Evolutionary conservation across 2,329 filamentous ascomycete genomes (phyloP).

Genomic region (Clonostachys byssicola): DNA sequence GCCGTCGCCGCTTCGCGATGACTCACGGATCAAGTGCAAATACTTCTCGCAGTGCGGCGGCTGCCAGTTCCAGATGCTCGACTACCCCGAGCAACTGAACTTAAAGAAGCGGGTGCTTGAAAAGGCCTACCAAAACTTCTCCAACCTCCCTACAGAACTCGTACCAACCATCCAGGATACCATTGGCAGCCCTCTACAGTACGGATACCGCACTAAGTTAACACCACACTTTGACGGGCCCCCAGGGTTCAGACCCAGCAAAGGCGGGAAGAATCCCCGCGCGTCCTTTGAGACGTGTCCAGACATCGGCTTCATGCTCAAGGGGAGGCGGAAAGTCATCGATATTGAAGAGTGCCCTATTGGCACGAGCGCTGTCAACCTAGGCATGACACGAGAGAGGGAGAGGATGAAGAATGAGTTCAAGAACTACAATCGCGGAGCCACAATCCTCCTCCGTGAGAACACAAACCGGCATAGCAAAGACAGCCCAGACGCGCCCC

Average conservation of each 20-base stretch:
- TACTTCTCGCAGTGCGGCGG: constrained; percentile 89
- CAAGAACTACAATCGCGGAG: constrained; percentile 70
- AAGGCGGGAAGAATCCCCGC: constrained; percentile 37
- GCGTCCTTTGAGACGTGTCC: constrained; percentile 59
- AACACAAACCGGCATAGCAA: constrained; percentile 67
- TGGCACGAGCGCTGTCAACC: constrained; percentile 78
- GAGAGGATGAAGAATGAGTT: constrained; percentile 68
- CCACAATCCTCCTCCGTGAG: constrained; percentile 86
- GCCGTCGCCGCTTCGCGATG: constrained; percentile 73
- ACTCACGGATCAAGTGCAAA: constrained; percentile 70
- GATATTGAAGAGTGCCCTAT: constrained; percentile 99
- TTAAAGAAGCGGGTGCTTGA: constrained; percentile 86
- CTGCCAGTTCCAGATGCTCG: constrained; percentile 97
- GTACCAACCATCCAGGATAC: constrained; percentile 78
- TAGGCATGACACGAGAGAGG: constrained; percentile 77
- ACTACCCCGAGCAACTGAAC: constrained; percentile 78
- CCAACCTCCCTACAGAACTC: constrained; percentile 69
- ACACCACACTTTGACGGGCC: constrained; percentile 93
- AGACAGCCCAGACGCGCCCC: constrained; percentile 17
- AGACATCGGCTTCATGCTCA: constrained; percentile 84
- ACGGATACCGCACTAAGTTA: constrained; percentile 92
- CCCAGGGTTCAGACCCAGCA: constrained; percentile 43
- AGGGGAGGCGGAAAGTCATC: constrained; percentile 73
- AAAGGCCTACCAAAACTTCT: constrained; percentile 90
- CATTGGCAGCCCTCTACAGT: constrained; percentile 85